Evolutionary conservation across 257 asterid species (phyloP), one percentile per base, ranked within the genome.

Genomic region (Petunia secreta): DNA sequence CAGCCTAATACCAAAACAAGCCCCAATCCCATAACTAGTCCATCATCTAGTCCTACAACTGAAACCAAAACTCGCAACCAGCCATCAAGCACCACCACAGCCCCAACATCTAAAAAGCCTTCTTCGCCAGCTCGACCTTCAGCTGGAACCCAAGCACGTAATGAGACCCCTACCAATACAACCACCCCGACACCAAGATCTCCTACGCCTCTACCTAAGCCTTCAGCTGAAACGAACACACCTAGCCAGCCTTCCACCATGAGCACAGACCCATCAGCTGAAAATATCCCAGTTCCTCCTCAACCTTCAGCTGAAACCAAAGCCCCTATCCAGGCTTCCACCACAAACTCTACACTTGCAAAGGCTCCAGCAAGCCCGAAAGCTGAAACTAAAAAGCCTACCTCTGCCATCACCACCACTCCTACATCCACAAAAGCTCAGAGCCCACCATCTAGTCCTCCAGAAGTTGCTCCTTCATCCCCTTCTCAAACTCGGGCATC

Each of bases 371-470:
- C 84, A 37, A 64, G 71, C 46, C 46, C 71, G 9, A 13, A 64
- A 50, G 55, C 80, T 44, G 82, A 80, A 80, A 79, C 40, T 14
- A 85, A 53, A 76, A 80, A 38, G 63, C 75, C 69, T 36, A 54
- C 48, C 43, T 79, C 66, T 4, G 16, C 82, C 14, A 16, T 75
- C 8, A 34, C 57, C 16, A 59, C 75, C 52, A 39, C 82, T 67
- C 66, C 83, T 25, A 74, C 78, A 39, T 77, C 87, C 10, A 60
- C 52, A 60, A 73, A 81, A n/a, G 8, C 84, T 8, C 77, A 79
- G 63, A 83, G 81, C 79, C 79, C 79, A 60, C 84, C 80, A 75
- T 75, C 65, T 44, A 81, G 69, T 76, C 82, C 85, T 60, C 80
- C 85, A 75, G 88, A 66, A 58, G 41, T 34, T 66, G 79, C 80